Evolutionary conservation across 352 stramenopile genomes (phyloP).

Genomic region (Globisporangium rhizosaccharum): DNA sequence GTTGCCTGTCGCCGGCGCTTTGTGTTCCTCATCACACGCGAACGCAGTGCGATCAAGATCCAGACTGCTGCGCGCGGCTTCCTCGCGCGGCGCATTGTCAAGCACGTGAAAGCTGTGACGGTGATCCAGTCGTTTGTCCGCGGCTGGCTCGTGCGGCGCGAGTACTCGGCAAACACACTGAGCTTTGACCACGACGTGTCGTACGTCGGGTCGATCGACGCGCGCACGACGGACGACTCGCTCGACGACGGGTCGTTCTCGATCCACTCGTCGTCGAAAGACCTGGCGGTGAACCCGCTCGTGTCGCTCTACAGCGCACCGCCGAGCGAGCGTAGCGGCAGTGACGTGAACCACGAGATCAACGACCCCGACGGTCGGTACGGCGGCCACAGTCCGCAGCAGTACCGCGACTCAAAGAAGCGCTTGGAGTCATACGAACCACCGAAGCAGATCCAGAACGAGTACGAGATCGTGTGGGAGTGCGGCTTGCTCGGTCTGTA

Average conservation of each 20-base stretch:
- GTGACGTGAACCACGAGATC: slow-evolving; percentile 30
- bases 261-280: slow-evolving; percentile 20
- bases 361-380: slow-evolving; percentile 45
- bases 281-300: slow-evolving; percentile 34
- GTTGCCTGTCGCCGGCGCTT: slow-evolving; percentile 42
- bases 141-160: slow-evolving; percentile 73
- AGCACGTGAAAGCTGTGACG: slow-evolving; percentile 36
- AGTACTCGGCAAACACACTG: slow-evolving; percentile 72
- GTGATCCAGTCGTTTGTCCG: slow-evolving; percentile 77
- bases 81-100: slow-evolving; percentile 34
- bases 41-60: slow-evolving; percentile 43
- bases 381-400: slow-evolving; percentile 35
- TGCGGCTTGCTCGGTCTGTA: slow-evolving; percentile 78
- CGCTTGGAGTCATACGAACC: slow-evolving; percentile 58
- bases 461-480: slow-evolving; percentile 89
- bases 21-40: slow-evolving; percentile 25
- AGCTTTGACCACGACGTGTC: slow-evolving; percentile 77
- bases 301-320: slow-evolving; percentile 49
- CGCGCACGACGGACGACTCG: slow-evolving; percentile 40
- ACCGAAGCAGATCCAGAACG: slow-evolving; percentile 57
- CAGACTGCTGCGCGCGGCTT: slow-evolving; percentile 48
- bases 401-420: slow-evolving; percentile 49
- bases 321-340: slow-evolving; percentile 48
- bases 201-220: slow-evolving; percentile 65
- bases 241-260: slow-evolving; percentile 42